Base-by-base conservation (phyloP, 2,329 filamentous ascomycete species). In the Ophiostoma fasciatum region DNA sequence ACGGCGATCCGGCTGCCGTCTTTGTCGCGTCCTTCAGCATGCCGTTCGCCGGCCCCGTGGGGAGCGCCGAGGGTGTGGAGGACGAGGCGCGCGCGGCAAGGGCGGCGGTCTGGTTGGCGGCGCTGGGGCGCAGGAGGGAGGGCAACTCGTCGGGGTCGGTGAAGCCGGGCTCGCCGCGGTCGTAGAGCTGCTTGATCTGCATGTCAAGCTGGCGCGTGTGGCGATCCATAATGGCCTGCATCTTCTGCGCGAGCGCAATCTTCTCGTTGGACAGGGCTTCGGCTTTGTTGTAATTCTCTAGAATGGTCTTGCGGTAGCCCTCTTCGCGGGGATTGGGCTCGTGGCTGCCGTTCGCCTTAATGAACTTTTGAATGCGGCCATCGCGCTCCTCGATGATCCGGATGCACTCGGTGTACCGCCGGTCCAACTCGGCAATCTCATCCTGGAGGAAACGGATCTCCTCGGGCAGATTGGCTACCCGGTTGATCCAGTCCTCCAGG, bases 361-460 rank as follows among this genome's bases (percentile, higher is more conserved):
- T 82, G 64, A 76, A 87, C 57, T 81, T 83, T 52, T 92, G 82
- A 28, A 90, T 74, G 50, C 76, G 76, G 36, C 58, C 67, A 50
- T 92, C 82, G 45, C 78, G 75, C 40, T 79, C 74, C 28, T 74
- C 70, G 50, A 87, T 82, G 44, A 71, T 67, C 42, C 72, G 67
- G 40, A 77, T 63, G 51, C 78, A 77, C 32, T 82, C 75, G 50
- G 72, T 64, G 46, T 82, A 79, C 45, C 74, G 66, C 33, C 71
- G 68, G 53, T 92, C 82, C 55, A 87, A 88, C 52, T 82, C 78
- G 50, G 75, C 66, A 44, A 88, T 82, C 58, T 90, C 82, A 51
- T 87, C 82, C 50, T 87, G 78, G 43, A 88, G 68, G 59, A 87
- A 85, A 15, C 78, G 76, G 41, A 90, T 76, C 58, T 90, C 82